Base-by-base conservation (phyloP, 169 alveolate genomes). In the Cryptosporidium felis region DNA sequence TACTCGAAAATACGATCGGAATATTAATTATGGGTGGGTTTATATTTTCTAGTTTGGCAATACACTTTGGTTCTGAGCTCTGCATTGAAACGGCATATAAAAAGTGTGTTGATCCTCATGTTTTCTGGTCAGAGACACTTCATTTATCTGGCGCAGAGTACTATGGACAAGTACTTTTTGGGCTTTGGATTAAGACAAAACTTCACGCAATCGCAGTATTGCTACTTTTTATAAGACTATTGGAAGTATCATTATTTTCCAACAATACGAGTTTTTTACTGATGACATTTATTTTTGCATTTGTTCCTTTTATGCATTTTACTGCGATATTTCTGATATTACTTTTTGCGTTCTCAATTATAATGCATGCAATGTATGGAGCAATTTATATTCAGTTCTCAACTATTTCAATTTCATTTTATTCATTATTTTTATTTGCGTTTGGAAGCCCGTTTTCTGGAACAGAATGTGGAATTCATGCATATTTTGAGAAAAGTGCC, bases 341-440 rank as follows among this genome's bases (percentile, higher is more conserved):
- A 16, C 41, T 74, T 21, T 53, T 56, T n/a, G 85, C 85, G 26
- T 74, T 74, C 16, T 49, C 85, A 53, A 74, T 74, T 14, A 49
- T 74, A 18, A 74, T 74, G 85, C 85, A 74, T 36, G 85, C 85
- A 16, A 74, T 74, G 85, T 74, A 74, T 53, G 85, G 85, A 34
- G 65, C 85, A 47, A 74, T 74, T 32, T 74, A 74, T 53, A 32
- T 74, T 38, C 85, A 74, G 56, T 74, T 74, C 34, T 74, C 85
- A 40, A 53, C 85, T 12, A 74, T 74, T 2, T 61, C 85, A 40
- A 74, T 74, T 10, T 74, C 85, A 74, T 74, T 74, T 38, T 74
- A 74, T 30, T 74, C 85, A 56, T 34, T 74, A 21, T 74, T 74
- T 36, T 53, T 74, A 18, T 74, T 38, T 5, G 85, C 85, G 0